phyloP scores from a whole-genome alignment of 1,139 yeast species.

The Pichia sp. region DNA sequence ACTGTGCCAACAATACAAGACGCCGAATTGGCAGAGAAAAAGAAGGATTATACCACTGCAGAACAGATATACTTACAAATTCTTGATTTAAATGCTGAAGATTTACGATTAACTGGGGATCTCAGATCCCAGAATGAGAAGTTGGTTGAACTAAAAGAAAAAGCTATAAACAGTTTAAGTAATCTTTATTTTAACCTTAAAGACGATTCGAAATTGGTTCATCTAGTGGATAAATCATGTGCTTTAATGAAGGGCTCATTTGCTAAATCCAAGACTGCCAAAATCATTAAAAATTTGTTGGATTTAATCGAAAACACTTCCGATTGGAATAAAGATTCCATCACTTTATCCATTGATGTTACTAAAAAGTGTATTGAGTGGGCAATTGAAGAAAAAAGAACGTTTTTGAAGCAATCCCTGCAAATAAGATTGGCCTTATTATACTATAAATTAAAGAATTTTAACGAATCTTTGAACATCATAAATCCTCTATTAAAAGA shows the following conservation, averaged over 20 bases:
- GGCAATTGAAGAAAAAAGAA: conserved; percentile 77
- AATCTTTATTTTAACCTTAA: conserved; percentile 40
- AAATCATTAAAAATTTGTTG: conserved; percentile 67
- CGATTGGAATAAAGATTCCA: conserved; percentile 20
- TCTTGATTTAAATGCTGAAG: conserved; percentile 14
- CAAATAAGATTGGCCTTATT: conserved; percentile 77
- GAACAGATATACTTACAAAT: conserved; percentile 46
- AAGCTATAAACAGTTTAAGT: conserved; percentile 57
- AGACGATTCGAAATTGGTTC: conserved; percentile 44
- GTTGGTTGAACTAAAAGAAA: conserved; percentile 41
- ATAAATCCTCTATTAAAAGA: conserved; percentile 70
- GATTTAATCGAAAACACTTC: conserved; percentile 55
- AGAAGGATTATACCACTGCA: conserved; percentile 44
- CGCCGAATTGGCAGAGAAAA: conserved; percentile 50
- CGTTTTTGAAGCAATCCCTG: conserved; percentile 81
- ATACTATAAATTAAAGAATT: conserved; percentile 56
- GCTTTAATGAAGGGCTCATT: conserved; percentile 52
- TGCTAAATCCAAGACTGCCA: conserved; percentile 94
- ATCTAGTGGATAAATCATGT: conserved; percentile 64
- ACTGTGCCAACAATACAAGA: conserved; percentile 34
- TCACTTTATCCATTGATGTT: conserved; percentile 60
- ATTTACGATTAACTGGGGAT: neutral
- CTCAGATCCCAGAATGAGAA: conserved; percentile 27
- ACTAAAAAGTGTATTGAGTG: conserved; percentile 80
- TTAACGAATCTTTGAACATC: conserved; percentile 64